Percentiles rank a stretch among this genome's conserved stretches.
phyloP scores from a whole-genome alignment of 495 filamentous ascomycete species.

The Xylaria nigripes region DNA sequence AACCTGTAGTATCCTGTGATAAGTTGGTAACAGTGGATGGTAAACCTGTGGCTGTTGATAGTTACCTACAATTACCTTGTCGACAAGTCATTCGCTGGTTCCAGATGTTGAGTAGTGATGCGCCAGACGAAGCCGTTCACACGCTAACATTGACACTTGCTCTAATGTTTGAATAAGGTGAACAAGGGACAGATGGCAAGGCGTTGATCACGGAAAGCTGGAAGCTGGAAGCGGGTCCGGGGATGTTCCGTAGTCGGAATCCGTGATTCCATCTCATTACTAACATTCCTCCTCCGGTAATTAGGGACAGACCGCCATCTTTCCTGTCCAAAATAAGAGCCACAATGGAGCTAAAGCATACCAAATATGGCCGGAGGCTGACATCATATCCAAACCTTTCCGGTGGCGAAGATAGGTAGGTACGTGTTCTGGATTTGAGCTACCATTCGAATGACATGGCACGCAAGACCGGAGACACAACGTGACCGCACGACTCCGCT shows the following conservation, averaged over 20 bases:
- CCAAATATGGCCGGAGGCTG: conserved; percentile 1
- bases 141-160: background rate
- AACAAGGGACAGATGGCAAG: background rate
- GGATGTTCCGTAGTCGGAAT: no score
- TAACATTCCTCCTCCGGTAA: no score
- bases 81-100: no score
- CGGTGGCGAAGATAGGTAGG: no score
- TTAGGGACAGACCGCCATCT: no score
- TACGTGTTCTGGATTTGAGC: background rate
- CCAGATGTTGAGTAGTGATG: background rate
- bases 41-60: background rate
- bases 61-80: no score
- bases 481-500: conserved; percentile 1
- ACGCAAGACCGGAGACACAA: background rate
- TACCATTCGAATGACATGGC: background rate
- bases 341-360: no score
- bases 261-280: no score
- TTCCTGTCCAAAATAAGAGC: no score
- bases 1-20: background rate
- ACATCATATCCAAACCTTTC: background rate
- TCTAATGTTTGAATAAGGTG: background rate
- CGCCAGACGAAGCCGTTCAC: background rate
- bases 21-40: background rate
- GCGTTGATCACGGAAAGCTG: background rate
- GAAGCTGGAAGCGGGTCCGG: background rate